Conservation (phyloP, 305 asterid species). For the Petunia hybrid region DNA sequence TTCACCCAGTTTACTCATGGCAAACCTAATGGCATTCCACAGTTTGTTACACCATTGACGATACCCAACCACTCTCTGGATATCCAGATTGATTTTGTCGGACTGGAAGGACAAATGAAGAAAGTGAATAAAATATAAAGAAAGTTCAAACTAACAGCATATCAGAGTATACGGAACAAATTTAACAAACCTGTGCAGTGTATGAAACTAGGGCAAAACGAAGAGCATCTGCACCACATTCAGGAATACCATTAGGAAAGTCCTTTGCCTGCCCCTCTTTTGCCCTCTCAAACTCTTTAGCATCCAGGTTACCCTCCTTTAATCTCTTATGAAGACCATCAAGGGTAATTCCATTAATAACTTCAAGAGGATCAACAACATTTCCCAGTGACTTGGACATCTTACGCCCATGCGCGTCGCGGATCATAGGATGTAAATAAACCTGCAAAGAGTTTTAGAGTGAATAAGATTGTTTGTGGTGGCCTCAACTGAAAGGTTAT, state of each 20-base stretch:
- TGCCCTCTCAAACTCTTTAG: slow-evolving; percentile 75
- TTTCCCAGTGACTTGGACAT: slow-evolving; percentile 98
- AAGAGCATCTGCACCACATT: slow-evolving; percentile 97
- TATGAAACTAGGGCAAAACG: slow-evolving; percentile 94
- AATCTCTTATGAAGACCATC: slow-evolving; percentile 87
- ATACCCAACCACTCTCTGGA: slow-evolving; percentile 92
- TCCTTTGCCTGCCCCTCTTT: slow-evolving; percentile 89
- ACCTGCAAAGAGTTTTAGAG: slow-evolving; percentile 54
- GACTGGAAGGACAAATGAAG: slow-evolving; percentile 60
- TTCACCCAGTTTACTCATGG: slow-evolving; percentile 94
- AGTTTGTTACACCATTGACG: slow-evolving; percentile 98
- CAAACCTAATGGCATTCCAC: slow-evolving; percentile 96
- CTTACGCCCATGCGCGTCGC: slow-evolving; percentile 98
- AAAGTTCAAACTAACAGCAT: slow-evolving; percentile 31
- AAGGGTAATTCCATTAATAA: slow-evolving; percentile 77
- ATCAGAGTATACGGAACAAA: background rate
- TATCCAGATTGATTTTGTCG: slow-evolving; percentile 87
- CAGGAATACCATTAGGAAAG: slow-evolving; percentile 88
- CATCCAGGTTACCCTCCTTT: slow-evolving; percentile 90
- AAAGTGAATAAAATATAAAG: slow-evolving; percentile 23
- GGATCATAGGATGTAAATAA: slow-evolving; percentile 93
- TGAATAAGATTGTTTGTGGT: background rate
- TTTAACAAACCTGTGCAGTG: slow-evolving; percentile 81
- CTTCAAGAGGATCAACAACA: slow-evolving; percentile 92
- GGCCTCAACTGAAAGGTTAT: background rate